Evolutionary conservation across 768 basidiomycete species (phyloP).

Genomic region (Leccinum uliginosum): DNA sequence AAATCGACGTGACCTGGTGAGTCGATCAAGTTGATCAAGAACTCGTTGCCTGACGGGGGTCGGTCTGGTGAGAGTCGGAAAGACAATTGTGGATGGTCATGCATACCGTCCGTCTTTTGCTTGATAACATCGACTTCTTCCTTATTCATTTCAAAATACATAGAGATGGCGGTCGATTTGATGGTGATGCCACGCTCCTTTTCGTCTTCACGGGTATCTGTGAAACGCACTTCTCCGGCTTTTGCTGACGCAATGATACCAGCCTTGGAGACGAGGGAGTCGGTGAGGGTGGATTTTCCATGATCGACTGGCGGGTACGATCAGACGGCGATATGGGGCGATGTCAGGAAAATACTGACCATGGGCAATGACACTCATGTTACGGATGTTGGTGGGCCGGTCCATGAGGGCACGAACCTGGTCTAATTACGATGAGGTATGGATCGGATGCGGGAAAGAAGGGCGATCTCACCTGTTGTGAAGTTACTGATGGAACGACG

Average conservation of each 20-base stretch:
- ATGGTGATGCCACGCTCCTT: slow-evolving; percentile 99
- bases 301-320: slow-evolving; percentile 75
- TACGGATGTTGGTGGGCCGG: slow-evolving; percentile 86
- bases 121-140: slow-evolving; percentile 82
- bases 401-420: slow-evolving; percentile 89
- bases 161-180: slow-evolving; percentile 99
- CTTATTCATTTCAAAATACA: slow-evolving; percentile 97
- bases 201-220: slow-evolving; percentile 96
- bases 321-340: slow-evolving; percentile 15
- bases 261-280: slow-evolving; percentile 98
- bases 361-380: slow-evolving; percentile 93
- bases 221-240: slow-evolving; percentile 96
- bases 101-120: slow-evolving; percentile 88
- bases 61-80: background rate
- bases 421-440: slow-evolving; percentile 41
- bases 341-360: slow-evolving; percentile 45
- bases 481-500: slow-evolving; percentile 63
- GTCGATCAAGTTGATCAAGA: slow-evolving; percentile 99
- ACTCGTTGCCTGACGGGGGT: slow-evolving; percentile 68
- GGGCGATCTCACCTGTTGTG: slow-evolving; percentile 65
- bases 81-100: slow-evolving; percentile 4
- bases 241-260: slow-evolving; percentile 96
- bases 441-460: background rate
- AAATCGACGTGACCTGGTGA: slow-evolving; percentile 99
- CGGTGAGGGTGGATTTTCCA: slow-evolving; percentile 99